phyloP scores from a whole-genome alignment of 2,329 filamentous ascomycete species.

The Aureobasidium sp. region DNA sequence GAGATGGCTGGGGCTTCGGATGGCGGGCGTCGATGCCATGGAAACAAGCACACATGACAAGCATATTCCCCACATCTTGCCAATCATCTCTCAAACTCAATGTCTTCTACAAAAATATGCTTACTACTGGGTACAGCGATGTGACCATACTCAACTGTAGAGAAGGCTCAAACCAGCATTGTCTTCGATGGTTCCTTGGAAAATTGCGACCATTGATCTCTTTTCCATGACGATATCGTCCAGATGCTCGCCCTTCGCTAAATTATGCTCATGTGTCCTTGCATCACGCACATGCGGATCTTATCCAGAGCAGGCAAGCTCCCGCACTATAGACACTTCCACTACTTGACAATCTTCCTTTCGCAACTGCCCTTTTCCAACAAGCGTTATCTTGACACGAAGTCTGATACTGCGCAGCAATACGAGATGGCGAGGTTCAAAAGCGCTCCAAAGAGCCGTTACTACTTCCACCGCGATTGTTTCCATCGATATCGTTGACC shows the following conservation, averaged over 20 bases:
- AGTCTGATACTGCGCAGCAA: background rate
- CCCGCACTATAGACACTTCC: background rate
- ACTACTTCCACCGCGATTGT: background rate
- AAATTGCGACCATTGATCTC: no score
- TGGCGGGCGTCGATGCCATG: background rate
- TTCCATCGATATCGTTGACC: background rate
- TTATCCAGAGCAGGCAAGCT: background rate
- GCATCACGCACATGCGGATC: background rate
- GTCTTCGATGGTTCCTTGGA: no score
- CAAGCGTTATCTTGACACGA: conserved; percentile 2
- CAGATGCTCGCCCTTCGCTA: no score
- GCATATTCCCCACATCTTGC: background rate
- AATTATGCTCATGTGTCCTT: background rate
- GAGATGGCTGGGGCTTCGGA: background rate
- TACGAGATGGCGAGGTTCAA: background rate
- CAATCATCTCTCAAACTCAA: background rate
- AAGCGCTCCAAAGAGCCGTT: background rate
- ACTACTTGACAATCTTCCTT: background rate
- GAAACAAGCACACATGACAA: no score
- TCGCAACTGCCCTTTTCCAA: background rate
- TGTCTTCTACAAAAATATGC: background rate
- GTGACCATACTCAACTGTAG: background rate
- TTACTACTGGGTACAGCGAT: no score
- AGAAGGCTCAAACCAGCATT: no score
- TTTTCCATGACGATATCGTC: background rate